These are phyloP conservation scores for Allium sativum DNA, from an alignment of 106 monocot genomes.

Conservation along the genomic window DNA sequence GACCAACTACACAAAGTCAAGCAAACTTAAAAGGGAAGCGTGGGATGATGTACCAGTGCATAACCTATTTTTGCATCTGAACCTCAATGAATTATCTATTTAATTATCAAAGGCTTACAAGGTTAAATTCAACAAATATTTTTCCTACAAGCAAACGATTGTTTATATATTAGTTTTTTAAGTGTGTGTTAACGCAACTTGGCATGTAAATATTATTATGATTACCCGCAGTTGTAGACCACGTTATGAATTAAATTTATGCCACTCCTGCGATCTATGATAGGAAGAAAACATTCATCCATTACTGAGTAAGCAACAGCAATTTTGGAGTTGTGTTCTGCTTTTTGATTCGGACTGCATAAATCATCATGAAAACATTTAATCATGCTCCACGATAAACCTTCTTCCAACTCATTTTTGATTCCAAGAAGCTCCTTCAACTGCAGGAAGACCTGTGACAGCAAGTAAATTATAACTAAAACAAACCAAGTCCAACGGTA, in stretches of 20 bases:
- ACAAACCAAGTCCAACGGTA: too few relatives aligned
- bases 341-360: conserved; percentile 16
- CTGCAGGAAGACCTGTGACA: conserved; percentile 41
- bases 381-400: conserved; percentile 70
- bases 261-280: conserved; percentile 68
- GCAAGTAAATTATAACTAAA: not conserved
- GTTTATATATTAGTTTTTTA: too few relatives aligned
- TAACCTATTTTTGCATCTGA: too few relatives aligned
- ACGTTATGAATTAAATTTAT: conserved; percentile 81
- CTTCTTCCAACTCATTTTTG: conserved; percentile 61
- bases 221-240: conserved; percentile 72
- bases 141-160: too few relatives aligned
- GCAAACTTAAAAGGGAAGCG: too few relatives aligned
- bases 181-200: too few relatives aligned
- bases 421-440: conserved; percentile 56
- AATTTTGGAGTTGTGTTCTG: conserved; percentile 73
- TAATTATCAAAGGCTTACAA: too few relatives aligned
- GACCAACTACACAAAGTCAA: too few relatives aligned
- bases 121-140: too few relatives aligned
- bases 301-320: conserved; percentile 67
- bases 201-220: not conserved
- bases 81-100: too few relatives aligned
- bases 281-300: conserved; percentile 89
- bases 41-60: too few relatives aligned
- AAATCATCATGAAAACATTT: conserved; percentile 38